Percentiles rank a stretch among this genome's conserved stretches.
phyloP scores from a whole-genome alignment of 805 yeast species.

The Barnettozyma siamensis region DNA sequence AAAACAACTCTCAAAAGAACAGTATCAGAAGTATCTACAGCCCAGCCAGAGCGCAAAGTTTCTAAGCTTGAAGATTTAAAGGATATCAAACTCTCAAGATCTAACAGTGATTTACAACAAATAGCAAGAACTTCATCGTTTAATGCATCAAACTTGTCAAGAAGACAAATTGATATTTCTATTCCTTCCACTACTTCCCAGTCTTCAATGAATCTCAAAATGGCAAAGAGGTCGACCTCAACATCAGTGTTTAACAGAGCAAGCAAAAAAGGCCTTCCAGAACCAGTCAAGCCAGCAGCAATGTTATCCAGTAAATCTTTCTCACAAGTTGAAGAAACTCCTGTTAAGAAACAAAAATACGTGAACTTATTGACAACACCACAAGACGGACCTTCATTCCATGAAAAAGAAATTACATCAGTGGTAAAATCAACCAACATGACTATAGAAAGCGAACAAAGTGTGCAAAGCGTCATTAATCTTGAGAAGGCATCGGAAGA shows the following conservation, averaged over 20 bases:
- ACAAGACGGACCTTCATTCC: background rate
- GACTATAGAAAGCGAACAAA: slow-evolving; percentile 4
- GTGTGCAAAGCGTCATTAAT: slow-evolving; percentile 1
- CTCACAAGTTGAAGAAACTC: slow-evolving; percentile 26
- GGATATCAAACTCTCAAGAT: slow-evolving; percentile 18
- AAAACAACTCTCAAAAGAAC: slow-evolving; percentile 2
- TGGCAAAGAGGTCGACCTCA: slow-evolving; percentile 14
- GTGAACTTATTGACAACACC: slow-evolving; percentile 19
- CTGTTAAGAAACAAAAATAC: slow-evolving; percentile 19
- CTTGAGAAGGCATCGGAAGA: background rate
- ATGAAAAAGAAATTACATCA: background rate
- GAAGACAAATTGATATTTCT: slow-evolving; percentile 24
- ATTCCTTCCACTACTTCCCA: slow-evolving; percentile 14
- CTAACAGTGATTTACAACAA: slow-evolving; percentile 21
- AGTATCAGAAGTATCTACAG: slow-evolving; percentile 4
- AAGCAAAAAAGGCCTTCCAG: slow-evolving; percentile 17
- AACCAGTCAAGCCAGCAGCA: background rate
- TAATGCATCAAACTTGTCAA: slow-evolving; percentile 20
- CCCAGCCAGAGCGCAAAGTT: slow-evolving; percentile 5
- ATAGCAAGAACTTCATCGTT: slow-evolving; percentile 22
- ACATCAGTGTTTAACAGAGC: slow-evolving; percentile 23
- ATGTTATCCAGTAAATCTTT: slow-evolving; percentile 12
- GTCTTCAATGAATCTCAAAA: background rate
- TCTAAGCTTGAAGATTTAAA: slow-evolving; percentile 19
- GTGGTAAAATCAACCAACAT: background rate